Conservation (phyloP, 371 early-diverging fungal species). For the Lichtheimia ornata region DNA sequence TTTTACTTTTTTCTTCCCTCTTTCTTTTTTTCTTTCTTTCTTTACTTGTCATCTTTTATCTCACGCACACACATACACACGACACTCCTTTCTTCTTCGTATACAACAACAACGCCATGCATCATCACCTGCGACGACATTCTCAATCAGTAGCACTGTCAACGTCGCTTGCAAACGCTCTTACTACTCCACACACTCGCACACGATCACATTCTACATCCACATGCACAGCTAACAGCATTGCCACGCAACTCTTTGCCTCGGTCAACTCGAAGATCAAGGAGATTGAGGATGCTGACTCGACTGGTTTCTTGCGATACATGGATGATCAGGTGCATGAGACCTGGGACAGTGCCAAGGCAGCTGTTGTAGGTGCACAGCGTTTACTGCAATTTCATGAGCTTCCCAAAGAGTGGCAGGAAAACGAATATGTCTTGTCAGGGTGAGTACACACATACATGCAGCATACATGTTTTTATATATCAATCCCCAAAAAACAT, state of each 20-base stretch:
- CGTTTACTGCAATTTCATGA: constrained; percentile 63
- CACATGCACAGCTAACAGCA: constrained; percentile 21
- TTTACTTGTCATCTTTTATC: constrained; percentile 3
- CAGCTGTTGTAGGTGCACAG: constrained; percentile 59
- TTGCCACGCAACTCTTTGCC: constrained; percentile 40
- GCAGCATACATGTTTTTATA: background rate
- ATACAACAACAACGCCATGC: background rate
- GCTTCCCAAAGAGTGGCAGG: constrained; percentile 65
- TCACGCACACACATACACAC: background rate
- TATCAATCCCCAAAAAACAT: constrained; percentile 5
- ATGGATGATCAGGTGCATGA: constrained; percentile 49
- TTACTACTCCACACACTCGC: constrained; percentile 20
- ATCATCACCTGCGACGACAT: constrained; percentile 19
- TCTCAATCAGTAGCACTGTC: constrained; percentile 20
- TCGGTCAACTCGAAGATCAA: constrained; percentile 42
- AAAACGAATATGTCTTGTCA: constrained; percentile 66
- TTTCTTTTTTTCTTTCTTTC: constrained; percentile 16
- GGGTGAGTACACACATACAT: constrained; percentile 31
- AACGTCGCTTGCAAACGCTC: constrained; percentile 8
- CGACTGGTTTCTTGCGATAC: constrained; percentile 35
- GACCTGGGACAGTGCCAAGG: constrained; percentile 55
- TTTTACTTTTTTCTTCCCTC: constrained; percentile 5
- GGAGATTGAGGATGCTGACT: constrained; percentile 33
- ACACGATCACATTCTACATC: constrained; percentile 23
- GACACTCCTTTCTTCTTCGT: background rate